Percentiles rank a stretch among this genome's conserved stretches.
Conservation (phyloP, 1,139 yeast genomes). For the Candida tropicalis region DNA sequence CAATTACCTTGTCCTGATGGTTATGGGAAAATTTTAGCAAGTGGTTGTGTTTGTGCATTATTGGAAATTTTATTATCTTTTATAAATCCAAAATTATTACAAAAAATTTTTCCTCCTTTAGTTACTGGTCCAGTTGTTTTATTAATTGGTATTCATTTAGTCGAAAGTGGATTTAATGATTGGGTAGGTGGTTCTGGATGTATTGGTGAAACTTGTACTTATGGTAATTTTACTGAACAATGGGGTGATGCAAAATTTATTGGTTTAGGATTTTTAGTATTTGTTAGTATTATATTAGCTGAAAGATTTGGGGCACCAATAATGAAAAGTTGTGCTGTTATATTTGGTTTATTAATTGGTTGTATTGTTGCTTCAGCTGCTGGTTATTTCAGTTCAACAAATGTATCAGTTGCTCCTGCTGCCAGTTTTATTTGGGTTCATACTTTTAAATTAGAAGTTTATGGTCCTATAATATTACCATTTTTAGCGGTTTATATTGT, state of each 20-base stretch:
- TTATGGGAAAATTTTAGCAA: constrained; percentile 82
- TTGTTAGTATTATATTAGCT: constrained; percentile 66
- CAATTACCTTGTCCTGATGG: constrained; percentile 85
- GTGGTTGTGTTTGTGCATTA: constrained; percentile 75
- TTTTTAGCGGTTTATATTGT: constrained; percentile 79
- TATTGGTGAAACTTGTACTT: constrained; percentile 35
- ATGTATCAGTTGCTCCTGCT: constrained; percentile 72
- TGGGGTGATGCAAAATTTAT: constrained; percentile 89
- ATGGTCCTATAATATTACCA: constrained; percentile 85
- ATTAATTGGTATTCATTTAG: constrained; percentile 71
- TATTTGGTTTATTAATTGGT: constrained; percentile 79
- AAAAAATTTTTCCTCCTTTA: constrained; percentile 78
- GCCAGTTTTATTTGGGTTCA: constrained; percentile 87
- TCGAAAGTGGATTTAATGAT: constrained; percentile 72
- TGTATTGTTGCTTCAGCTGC: constrained; percentile 91
- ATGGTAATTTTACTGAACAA: constrained; percentile 31
- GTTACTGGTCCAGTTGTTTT: constrained; percentile 93
- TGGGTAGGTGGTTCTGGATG: constrained; percentile 92
- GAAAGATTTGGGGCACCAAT: constrained; percentile 94
- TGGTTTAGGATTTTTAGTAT: constrained; percentile 86
- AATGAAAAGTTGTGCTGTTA: constrained; percentile 91
- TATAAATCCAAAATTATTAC: constrained; percentile 70
- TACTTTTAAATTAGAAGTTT: constrained; percentile 71
- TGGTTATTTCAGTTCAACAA: constrained; percentile 64
- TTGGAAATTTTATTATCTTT: constrained; percentile 73